These are phyloP conservation scores for Paramecium tetraurelia DNA, from an alignment of 73 alveolate species.

Conservation along the genomic window DNA sequence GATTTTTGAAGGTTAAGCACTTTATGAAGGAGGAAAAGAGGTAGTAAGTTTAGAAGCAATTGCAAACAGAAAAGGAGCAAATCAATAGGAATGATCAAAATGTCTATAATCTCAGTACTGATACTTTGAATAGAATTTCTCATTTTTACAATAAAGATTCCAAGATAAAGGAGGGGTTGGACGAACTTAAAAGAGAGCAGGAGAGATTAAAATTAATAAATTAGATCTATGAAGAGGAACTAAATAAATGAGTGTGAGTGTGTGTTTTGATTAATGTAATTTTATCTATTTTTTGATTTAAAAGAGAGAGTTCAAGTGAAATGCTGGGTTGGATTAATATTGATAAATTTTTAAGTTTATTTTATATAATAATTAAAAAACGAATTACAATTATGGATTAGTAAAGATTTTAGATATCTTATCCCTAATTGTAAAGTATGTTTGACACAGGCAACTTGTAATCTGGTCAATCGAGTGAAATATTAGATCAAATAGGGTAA, in stretches of 20 bases:
- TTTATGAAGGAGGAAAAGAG: constrained; percentile 2
- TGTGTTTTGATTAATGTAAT: background rate
- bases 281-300: background rate
- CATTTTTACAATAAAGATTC: constrained; percentile 25
- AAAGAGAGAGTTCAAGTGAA: background rate
- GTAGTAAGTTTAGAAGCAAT: background rate
- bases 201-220: background rate
- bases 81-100: background rate
- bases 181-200: background rate
- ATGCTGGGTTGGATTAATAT: background rate
- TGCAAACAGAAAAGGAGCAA: background rate
- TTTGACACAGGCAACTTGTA: background rate
- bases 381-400: background rate
- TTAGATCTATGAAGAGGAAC: constrained; percentile 13
- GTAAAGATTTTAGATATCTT: background rate
- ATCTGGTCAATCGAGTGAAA: constrained; percentile 1
- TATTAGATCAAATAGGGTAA: background rate
- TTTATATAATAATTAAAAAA: background rate
- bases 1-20: background rate
- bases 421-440: background rate
- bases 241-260: background rate
- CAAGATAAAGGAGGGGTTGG: background rate
- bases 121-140: background rate
- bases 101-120: background rate
- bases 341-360: background rate